phyloP scores from a whole-genome alignment of 495 filamentous ascomycete species.

The Hyaloscypha hepaticicola region DNA sequence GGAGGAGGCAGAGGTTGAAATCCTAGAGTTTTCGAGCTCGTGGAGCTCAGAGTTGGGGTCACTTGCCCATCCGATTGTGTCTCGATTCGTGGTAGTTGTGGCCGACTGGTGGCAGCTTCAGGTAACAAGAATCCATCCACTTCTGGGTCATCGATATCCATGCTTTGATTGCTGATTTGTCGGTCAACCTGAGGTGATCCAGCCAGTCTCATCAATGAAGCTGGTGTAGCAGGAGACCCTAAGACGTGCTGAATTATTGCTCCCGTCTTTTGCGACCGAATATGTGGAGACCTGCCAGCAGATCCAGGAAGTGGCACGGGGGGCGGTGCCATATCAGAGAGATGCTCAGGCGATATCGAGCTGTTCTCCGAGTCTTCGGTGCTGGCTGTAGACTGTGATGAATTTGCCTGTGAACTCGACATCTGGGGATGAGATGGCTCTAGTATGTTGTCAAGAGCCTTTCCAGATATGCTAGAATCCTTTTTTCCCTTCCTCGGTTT shows the following conservation, averaged over 20 bases:
- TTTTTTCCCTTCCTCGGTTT: conserved; percentile 58
- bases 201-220: conserved; percentile 67
- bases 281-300: conserved; percentile 48
- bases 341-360: conserved; percentile 54
- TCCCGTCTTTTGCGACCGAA: conserved; percentile 19
- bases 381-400: conserved; percentile 28
- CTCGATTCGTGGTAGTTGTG: conserved; percentile 46
- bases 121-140: conserved; percentile 32
- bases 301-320: conserved; percentile 51
- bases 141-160: conserved; percentile 30
- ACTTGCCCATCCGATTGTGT: conserved; percentile 39
- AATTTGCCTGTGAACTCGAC: conserved; percentile 29
- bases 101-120: conserved; percentile 34
- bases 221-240: conserved; percentile 69
- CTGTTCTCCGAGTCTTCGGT: conserved; percentile 40
- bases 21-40: conserved; percentile 37
- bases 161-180: conserved; percentile 6
- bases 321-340: conserved; percentile 58
- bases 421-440: conserved; percentile 23
- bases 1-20: conserved; percentile 49
- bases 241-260: conserved; percentile 15
- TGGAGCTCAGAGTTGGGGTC: conserved; percentile 35
- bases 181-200: conserved; percentile 18
- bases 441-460: conserved; percentile 52
- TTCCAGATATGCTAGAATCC: conserved; percentile 55